phyloP scores from a whole-genome alignment of 805 yeast species.

The Tetrapisispora iriomotensis region DNA sequence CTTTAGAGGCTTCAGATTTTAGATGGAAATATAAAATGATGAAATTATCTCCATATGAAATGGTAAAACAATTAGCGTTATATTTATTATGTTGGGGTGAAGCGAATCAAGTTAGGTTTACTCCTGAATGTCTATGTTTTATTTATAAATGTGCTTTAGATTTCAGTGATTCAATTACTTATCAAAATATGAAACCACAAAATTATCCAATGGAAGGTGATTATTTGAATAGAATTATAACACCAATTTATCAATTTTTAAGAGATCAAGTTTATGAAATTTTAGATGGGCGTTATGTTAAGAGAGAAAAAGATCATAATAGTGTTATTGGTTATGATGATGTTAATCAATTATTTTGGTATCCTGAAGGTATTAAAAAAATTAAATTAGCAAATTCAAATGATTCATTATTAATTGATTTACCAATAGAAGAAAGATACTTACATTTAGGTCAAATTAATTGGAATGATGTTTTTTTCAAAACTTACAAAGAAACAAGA shows the following conservation, averaged over 20 bases:
- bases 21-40: constrained; percentile 66
- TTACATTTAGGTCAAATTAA: constrained; percentile 79
- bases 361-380: constrained; percentile 95
- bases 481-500: constrained; percentile 90
- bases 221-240: constrained; percentile 79
- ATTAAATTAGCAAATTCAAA: constrained; percentile 64
- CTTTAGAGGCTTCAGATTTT: constrained; percentile 79
- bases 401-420: constrained; percentile 82
- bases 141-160: constrained; percentile 84
- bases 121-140: constrained; percentile 84
- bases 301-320: constrained; percentile 79
- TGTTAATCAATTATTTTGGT: constrained; percentile 97
- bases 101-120: constrained; percentile 73
- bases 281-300: constrained; percentile 69
- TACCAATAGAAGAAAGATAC: constrained; percentile 83
- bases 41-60: constrained; percentile 41
- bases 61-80: constrained; percentile 57
- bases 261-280: constrained; percentile 77
- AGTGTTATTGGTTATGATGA: constrained; percentile 88
- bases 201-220: constrained; percentile 54
- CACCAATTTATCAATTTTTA: constrained; percentile 75
- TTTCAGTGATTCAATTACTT: constrained; percentile 75
- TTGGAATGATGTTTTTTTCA: constrained; percentile 87
- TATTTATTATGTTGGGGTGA: constrained; percentile 83
- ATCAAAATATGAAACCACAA: constrained; percentile 52